Evolutionary conservation across 352 stramenopile genomes (phyloP), one percentile per base, ranked within the genome.

Genomic region (Aphanomyces stellatus): DNA sequence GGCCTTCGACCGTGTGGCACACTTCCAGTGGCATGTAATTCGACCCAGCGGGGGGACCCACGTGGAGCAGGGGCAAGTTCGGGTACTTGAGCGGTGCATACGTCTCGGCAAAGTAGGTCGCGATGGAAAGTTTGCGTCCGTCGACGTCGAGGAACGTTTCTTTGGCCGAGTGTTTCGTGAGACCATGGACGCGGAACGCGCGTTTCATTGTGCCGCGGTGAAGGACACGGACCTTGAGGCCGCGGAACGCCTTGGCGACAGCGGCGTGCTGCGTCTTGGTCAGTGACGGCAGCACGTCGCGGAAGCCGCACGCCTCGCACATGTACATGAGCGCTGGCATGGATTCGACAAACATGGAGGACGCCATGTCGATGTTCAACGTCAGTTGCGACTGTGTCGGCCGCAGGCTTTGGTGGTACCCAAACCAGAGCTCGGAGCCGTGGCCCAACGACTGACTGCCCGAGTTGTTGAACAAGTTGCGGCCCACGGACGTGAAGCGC

Each of bases 1-100:
- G 87, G 3, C 84, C 82, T 1, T 65, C 74, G 49, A 88, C 72
- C 19, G 89, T 87, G 51, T 77, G 69, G 49, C 87, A 95, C 0
- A 93, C 81, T 61, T 95, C 87, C 59, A 95, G 88, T 5, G 87
- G 87, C 56, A 93, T 53, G 43, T 89, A 95, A 43, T 81, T 91
- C 41, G 85, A 80, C 68, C 89, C 91, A 25, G 88, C 73, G 7
- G 74, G 65, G 0, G 83, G 81, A 13, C 87, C 87, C n/a, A 93
- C 85, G 51, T 91, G 82, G 4, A 95, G 71, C 73, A 83, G 91
- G 30, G 85, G 87, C 34, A 95, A 61, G 4, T 76, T 73, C 1
- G 87, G 87, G 60, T 93, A 91, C 46, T 75, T 74, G 0, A 93
- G 76, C 6, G 65, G 68, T 0, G 81, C 78, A 57, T 91, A 87